Base-by-base conservation (phyloP, 768 basidiomycete species). In the Xerocomellus chrysenteron region DNA sequence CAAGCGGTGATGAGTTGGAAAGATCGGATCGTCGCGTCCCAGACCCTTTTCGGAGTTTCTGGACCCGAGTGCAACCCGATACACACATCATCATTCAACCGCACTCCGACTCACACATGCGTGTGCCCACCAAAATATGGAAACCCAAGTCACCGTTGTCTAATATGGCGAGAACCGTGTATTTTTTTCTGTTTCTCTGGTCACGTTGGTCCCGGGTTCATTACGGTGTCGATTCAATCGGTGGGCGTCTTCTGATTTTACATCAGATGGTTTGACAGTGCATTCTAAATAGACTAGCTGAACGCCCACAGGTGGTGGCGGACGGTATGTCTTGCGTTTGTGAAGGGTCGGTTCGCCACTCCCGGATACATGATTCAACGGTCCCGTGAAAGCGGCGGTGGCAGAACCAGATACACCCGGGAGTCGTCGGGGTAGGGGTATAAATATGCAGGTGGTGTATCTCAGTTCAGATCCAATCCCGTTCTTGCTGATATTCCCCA, bases 161-260 rank as follows among this genome's bases (percentile, higher is more conserved):
- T 17, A 5, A 42, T 28, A 32, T 45, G 19, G 35, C 13, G 14
- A 40, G 16, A 40, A 26, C 2, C 35, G 1, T 45, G 37, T n/a
- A 16, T 42, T 52, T 17, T 46, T 26, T 35, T 6, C 37, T 33
- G 43, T 40, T 39, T 53, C 21, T 28, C 45, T 19, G 26, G 47
- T 40, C 50, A 59, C 24, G 12, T 36, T 45, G n/a, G 28, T 5
- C 28, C 17, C 2, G 8, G 32, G 8, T 45, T 33, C 37, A 47
- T 58, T 24, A 28, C 16, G 26, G 10, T 14, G 36, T 8, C 17
- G 4, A 50, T 37, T 30, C 42, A 4, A 36, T 53, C 36, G 10
- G 67, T 65, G 45, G 50, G 51, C 50, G 44, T 47, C 30, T 55
- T 57, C 54, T 54, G 37, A 52, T 46, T 59, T 57, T 44, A 47